Base-by-base conservation (phyloP, 257 asterid genomes). In the Nicotiana sylvestris region DNA sequence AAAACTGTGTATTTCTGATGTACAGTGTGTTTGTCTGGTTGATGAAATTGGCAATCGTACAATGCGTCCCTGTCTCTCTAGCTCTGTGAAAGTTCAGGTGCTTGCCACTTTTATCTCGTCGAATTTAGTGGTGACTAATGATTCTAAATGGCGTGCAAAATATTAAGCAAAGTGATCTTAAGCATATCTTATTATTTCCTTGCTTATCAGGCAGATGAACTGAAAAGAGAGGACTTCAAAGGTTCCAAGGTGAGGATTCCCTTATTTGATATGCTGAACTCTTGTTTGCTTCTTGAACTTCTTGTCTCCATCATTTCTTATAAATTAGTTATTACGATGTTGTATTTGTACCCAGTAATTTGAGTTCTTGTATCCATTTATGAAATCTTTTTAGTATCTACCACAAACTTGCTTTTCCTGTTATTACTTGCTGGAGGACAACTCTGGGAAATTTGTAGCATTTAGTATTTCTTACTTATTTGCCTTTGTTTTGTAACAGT, bases 1-100 rank as follows among this genome's bases (percentile, higher is more conserved):
- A 27, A 83, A 77, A 72, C 78, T 65, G 37, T 83, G 9, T 67
- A 66, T 74, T 74, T 66, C 43, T 85, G 35, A 51, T 87, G 84
- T 64, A 64, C 92, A 96, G 99, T 96, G 99, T 85, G 94, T 96
- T 87, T 96, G 99, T 92, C 88, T 96, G 86, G 99, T 96, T 81
- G 98, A 96, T 84, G 97, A 94, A 80, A 57, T 85, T 66, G 99
- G 97, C 61, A 96, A 96, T 83, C 98, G 99, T 58, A 96, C 99
- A 70, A 92, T 96, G 99, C 89, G 99, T 66, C 99, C 99, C 7
- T 96, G 98, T 87, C 93, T 96, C 81, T 89, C 97, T 7, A 88
- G 87, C 86, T 93, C 97, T 12, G 96, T 90, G 51, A 96, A 94
- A 93, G 91, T 96, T 88, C 95, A 96, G 99, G 99, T 94, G 83